Evolutionary conservation across 208 protist species (phyloP), one percentile per base, ranked within the genome.

Genomic region (Acanthamoeba culbertsoni): DNA sequence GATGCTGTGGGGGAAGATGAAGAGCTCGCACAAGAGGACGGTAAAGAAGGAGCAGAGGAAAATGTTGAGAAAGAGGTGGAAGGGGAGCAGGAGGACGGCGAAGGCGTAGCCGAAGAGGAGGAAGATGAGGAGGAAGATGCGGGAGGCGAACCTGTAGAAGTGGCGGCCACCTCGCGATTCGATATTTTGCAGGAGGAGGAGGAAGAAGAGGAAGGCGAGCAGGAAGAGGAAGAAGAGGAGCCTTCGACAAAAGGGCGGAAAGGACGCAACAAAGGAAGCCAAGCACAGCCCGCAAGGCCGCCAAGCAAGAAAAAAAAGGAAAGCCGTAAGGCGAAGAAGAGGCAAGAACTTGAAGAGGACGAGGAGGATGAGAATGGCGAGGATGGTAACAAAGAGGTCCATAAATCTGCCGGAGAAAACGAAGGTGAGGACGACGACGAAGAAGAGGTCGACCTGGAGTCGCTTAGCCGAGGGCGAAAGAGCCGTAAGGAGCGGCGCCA

Each of bases 401-500:
- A 59, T 28, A 35, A 63, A 33, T 28, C 42, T 26, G 84, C 8
- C n/a, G 20, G 65, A 37, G 48, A 5, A 48, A 40, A 53, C 10
- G 14, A 16, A 20, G 28, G 18, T 16, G 55, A 75, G 5, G 57
- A 92, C 26, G 62, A 75, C 8, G 57, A 75, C 23, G 37, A 57
- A 53, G 86, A 82, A 20, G 71, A 55, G 71, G 71, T 45, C 14
- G 65, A 82, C 28, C 23, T 82, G 42, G 71, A 82, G 10, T 16
- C 71, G 71, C 23, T 82, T 23, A 82, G 71, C 71, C 71, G 71
- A 82, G 71, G 71, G 28, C 71, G 71, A 40, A 4, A 26, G 26
- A 82, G 71, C 45, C 28, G 71, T 10, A 82, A 82, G 71, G 71
- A 82, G 71, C 71, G 71, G 35, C 40, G 71, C 23, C 71, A 82